Conservation (phyloP, 352 stramenopile genomes). For the Globisporangium okanoganense region DNA sequence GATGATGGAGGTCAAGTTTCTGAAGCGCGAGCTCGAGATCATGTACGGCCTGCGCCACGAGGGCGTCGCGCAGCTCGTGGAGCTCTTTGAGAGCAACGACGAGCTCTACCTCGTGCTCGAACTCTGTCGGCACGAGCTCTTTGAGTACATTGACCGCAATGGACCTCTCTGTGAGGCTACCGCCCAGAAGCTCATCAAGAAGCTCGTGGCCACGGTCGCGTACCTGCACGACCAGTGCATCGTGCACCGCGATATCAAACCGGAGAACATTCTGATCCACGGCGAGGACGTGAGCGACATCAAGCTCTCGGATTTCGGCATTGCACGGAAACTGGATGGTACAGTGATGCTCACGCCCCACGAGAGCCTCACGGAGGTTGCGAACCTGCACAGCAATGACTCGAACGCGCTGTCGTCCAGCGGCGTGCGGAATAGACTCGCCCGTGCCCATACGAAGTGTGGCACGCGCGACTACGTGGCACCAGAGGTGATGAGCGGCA, state of each 20-base stretch:
- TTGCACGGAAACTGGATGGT: constrained; percentile 67
- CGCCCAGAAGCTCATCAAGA: constrained; percentile 62
- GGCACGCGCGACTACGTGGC: constrained; percentile 82
- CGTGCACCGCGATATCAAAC: constrained; percentile 85
- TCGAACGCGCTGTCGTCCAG: constrained; percentile 9
- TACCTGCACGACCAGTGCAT: constrained; percentile 85
- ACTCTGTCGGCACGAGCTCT: constrained; percentile 74
- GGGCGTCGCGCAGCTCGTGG: constrained; percentile 72
- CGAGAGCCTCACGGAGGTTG: constrained; percentile 63
- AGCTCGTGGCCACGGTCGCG: constrained; percentile 72
- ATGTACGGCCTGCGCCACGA: constrained; percentile 74
- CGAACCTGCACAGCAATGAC: constrained; percentile 40
- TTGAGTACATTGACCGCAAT: constrained; percentile 76
- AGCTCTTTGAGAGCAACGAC: constrained; percentile 72
- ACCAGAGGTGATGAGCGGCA: constrained; percentile 83
- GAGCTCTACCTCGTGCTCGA: constrained; percentile 83
- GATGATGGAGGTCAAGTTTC: constrained; percentile 76
- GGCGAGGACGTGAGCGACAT: constrained; percentile 66
- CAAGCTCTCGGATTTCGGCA: constrained; percentile 83
- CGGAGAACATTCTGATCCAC: constrained; percentile 78
- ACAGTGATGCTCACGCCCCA: constrained; percentile 60
- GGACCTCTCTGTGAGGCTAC: constrained; percentile 64
- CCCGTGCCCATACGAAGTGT: constrained; percentile 75
- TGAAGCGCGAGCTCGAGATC: constrained; percentile 87
- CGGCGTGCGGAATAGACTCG: constrained; percentile 64